Conservation (phyloP, 2,329 filamentous ascomycete genomes). For the Aschersonia sp. region DNA sequence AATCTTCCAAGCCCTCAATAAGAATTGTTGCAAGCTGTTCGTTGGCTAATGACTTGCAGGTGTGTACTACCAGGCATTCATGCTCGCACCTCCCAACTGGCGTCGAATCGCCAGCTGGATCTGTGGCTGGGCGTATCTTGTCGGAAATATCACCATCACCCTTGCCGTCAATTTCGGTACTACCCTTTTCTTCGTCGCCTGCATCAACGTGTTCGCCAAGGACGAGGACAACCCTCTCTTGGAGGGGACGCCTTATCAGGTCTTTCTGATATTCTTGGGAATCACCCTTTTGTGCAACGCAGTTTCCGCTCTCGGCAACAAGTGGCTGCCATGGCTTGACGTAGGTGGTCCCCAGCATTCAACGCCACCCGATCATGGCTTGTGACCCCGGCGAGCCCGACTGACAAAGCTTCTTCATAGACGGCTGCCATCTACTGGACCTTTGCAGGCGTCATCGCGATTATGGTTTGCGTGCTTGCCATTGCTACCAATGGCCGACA, state of each 20-base stretch:
- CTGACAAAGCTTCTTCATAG: conserved; percentile 10
- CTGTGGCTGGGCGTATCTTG: conserved; percentile 62
- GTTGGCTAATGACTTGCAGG: conserved; percentile 10
- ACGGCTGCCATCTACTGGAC: conserved; percentile 65
- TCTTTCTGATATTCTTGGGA: conserved; percentile 57
- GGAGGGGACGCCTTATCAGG: conserved; percentile 43
- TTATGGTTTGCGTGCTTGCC: conserved; percentile 46
- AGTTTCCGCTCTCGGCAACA: conserved; percentile 54
- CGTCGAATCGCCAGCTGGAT: conserved; percentile 55
- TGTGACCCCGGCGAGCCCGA: neutral
- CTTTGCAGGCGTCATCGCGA: conserved; percentile 54
- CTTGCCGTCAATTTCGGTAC: conserved; percentile 75
- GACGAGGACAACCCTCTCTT: conserved; percentile 28
- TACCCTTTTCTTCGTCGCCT: conserved; percentile 45
- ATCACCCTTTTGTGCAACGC: conserved; percentile 50
- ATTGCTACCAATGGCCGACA: conserved; percentile 56
- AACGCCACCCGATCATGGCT: neutral
- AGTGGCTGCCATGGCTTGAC: conserved; percentile 52
- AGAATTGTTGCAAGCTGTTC: neutral
- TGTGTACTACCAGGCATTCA: conserved; percentile 68
- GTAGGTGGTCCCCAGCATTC: conserved; percentile 29
- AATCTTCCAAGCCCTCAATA: too few relatives aligned
- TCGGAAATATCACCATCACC: conserved; percentile 72
- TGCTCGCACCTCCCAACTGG: conserved; percentile 48
- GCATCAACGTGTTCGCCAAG: conserved; percentile 39